Conservation (phyloP, 2,329 filamentous ascomycete species). For the Aspergillus sergii region DNA sequence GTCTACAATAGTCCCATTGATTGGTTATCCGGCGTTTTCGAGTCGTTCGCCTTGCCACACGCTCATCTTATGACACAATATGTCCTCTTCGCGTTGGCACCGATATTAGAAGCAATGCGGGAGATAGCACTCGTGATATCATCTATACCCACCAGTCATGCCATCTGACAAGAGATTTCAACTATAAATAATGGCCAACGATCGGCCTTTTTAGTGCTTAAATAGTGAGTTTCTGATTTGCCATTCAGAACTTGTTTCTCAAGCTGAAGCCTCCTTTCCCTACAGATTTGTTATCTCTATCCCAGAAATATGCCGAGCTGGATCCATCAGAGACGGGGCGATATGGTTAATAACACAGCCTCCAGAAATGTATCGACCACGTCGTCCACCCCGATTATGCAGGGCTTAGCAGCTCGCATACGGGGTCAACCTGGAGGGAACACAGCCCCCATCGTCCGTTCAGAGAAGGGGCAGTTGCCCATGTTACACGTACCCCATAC, state of each 20-base stretch:
- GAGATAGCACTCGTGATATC: too few species aligned
- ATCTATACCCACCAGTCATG: too few species aligned
- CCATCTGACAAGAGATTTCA: too few species aligned
- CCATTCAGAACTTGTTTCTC: background rate
- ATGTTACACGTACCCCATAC: constrained; percentile 39
- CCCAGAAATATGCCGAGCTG: background rate
- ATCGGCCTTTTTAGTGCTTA: too few species aligned
- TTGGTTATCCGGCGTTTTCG: too few species aligned
- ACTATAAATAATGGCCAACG: too few species aligned
- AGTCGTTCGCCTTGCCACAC: too few species aligned
- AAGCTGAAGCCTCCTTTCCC: background rate
- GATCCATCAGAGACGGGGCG: background rate
- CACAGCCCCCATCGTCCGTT: background rate
- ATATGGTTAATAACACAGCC: background rate
- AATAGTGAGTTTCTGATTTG: too few species aligned
- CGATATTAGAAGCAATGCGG: too few species aligned
- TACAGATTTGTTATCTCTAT: background rate
- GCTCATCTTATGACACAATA: too few species aligned
- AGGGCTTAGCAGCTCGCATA: background rate
- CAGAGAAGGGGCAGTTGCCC: constrained; percentile 27
- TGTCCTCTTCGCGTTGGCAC: too few species aligned
- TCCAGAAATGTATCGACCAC: background rate
- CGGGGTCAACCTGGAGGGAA: background rate
- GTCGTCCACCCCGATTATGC: background rate
- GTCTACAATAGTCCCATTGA: too few species aligned